phyloP scores from a whole-genome alignment of 805 yeast genomes.

The Wickerhamomyces ciferrii region DNA sequence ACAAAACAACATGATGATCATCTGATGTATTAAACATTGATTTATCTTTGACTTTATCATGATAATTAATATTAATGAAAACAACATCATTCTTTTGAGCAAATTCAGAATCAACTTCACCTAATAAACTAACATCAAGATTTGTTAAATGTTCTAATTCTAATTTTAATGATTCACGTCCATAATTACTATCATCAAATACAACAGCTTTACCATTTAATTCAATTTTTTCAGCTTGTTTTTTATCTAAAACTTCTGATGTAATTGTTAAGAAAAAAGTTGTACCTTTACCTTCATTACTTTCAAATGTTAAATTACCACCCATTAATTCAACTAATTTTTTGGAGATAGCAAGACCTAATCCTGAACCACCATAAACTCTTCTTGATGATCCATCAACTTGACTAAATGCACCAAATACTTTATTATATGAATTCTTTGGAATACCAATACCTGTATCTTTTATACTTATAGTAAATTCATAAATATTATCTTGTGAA shows the following conservation, averaged over 20 bases:
- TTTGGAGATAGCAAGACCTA: conserved; percentile 81
- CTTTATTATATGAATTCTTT: conserved; percentile 73
- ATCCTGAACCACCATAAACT: conserved; percentile 87
- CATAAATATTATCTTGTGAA: conserved; percentile 27
- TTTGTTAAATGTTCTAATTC: conserved; percentile 2
- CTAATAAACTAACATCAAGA: conserved; percentile 3
- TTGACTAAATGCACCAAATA: conserved; percentile 85
- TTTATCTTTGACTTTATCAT: conserved; percentile 2
- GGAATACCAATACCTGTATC: conserved; percentile 90
- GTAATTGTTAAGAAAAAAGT: conserved; percentile 75
- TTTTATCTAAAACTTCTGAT: background rate
- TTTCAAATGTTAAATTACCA: conserved; percentile 82
- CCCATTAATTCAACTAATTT: conserved; percentile 85
- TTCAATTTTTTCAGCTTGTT: background rate
- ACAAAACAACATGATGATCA: conserved; percentile 2
- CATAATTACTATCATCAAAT: conserved; percentile 3
- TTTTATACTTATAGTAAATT: conserved; percentile 72
- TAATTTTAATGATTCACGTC: conserved; percentile 7
- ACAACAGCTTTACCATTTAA: conserved; percentile 5
- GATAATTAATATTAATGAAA: conserved; percentile 7
- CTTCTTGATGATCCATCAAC: conserved; percentile 91
- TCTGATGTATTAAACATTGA: background rate
- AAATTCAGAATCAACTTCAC: background rate
- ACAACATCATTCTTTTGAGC: conserved; percentile 4
- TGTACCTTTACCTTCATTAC: conserved; percentile 74